Percentiles rank a stretch among this genome's conserved stretches.
Conservation (phyloP, 352 stramenopile genomes). For the Bremia lactucae region DNA sequence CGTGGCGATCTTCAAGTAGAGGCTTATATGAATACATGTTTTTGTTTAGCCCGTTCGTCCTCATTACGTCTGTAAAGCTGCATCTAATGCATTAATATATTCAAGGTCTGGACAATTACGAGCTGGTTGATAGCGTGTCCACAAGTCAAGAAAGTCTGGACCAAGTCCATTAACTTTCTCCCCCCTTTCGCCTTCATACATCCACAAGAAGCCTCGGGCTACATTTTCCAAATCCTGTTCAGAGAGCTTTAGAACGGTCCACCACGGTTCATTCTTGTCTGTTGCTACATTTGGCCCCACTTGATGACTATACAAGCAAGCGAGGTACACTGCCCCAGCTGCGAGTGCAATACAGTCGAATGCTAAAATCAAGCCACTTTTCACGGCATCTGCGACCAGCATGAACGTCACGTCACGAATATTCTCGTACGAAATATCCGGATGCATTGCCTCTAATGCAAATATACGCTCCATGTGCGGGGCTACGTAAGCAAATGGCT, state of each 20-base stretch:
- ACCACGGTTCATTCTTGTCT: slow-evolving; percentile 58
- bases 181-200: slow-evolving; percentile 45
- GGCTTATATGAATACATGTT: no score
- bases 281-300: slow-evolving; percentile 48
- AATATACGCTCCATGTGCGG: slow-evolving; percentile 45
- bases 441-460: slow-evolving; percentile 45
- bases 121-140: slow-evolving; percentile 36
- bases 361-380: slow-evolving; percentile 38
- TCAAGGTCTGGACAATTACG: slow-evolving; percentile 51
- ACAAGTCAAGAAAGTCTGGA: slow-evolving; percentile 38
- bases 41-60: no score
- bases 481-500: slow-evolving; percentile 56
- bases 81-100: slow-evolving; percentile 48
- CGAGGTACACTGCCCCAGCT: slow-evolving; percentile 55
- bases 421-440: slow-evolving; percentile 31
- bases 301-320: slow-evolving; percentile 49
- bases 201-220: slow-evolving; percentile 44
- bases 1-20: no score
- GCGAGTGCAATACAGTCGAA: slow-evolving; percentile 45
- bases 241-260: slow-evolving; percentile 41
- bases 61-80: slow-evolving; percentile 27
- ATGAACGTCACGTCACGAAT: slow-evolving; percentile 41
- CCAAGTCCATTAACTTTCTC: slow-evolving; percentile 25
- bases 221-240: slow-evolving; percentile 49
- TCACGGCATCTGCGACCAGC: slow-evolving; percentile 50